A percentile compares a stretch with the other conserved stretches of the same genome.
These are phyloP conservation scores for Bipolaris zeicola DNA, from an alignment of 2,329 filamentous ascomycete species.

Conservation along the genomic window DNA sequence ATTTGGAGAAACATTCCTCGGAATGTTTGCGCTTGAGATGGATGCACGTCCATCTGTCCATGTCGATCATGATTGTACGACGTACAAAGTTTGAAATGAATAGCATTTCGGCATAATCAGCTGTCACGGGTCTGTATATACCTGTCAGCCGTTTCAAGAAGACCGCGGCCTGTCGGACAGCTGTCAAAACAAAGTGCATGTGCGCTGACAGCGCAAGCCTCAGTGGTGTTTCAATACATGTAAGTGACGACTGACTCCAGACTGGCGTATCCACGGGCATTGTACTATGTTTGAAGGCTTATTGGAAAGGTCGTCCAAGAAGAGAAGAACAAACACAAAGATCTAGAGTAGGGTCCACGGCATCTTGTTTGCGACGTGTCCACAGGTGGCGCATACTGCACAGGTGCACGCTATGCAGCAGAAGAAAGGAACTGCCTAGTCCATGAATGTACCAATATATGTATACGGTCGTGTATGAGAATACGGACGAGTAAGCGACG, in stretches of 20 bases:
- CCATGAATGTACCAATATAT: background rate
- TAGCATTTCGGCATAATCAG: background rate
- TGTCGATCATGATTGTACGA: background rate
- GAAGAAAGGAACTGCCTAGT: slow-evolving; percentile 4
- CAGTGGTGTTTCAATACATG: background rate
- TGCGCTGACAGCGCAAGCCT: background rate
- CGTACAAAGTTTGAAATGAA: background rate
- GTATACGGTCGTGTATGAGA: background rate
- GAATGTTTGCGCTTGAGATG: background rate
- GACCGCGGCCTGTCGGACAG: slow-evolving; percentile 10
- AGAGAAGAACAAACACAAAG: slow-evolving; percentile 4
- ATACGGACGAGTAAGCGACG: background rate
- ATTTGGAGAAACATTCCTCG: background rate
- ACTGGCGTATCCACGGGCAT: background rate
- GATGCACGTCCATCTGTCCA: background rate
- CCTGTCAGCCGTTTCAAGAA: slow-evolving; percentile 7
- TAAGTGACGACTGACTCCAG: background rate
- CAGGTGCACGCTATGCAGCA: background rate
- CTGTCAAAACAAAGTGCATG: background rate
- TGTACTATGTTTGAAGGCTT: background rate
- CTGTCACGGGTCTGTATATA: background rate
- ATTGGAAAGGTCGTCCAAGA: slow-evolving; percentile 6
- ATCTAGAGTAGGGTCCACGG: background rate
- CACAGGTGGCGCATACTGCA: slow-evolving; percentile 1
- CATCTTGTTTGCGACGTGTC: background rate